Conservation (phyloP, 208 protist species). For the Borovskyia barvae region DNA sequence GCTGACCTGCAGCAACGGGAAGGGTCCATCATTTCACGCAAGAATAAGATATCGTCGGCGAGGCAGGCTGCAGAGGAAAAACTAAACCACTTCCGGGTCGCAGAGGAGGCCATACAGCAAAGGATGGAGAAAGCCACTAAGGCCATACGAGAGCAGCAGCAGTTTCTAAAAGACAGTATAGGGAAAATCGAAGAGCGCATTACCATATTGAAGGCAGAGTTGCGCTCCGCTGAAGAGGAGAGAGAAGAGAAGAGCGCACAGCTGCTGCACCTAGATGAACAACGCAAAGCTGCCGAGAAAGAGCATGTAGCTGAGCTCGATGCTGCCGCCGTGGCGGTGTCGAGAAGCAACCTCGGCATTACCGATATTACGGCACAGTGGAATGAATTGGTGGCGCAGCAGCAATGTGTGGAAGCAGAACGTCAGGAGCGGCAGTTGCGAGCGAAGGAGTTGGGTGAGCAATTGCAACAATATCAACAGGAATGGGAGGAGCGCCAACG, state of each 20-base stretch:
- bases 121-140: slow-evolving; percentile 11
- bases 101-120: slow-evolving; percentile 5
- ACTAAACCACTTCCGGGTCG: not conserved
- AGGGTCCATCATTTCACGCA: not conserved
- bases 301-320: slow-evolving; percentile 1
- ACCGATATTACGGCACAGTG: not conserved
- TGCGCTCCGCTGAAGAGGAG: slow-evolving; percentile 25
- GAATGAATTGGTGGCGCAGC: not conserved
- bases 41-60: not conserved
- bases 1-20: slow-evolving; percentile 10
- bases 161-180: slow-evolving; percentile 13
- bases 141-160: slow-evolving; percentile 4
- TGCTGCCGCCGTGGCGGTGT: slow-evolving; percentile 1
- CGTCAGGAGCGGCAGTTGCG: not conserved
- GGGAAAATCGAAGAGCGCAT: slow-evolving; percentile 1
- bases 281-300: not conserved
- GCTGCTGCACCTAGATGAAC: slow-evolving; percentile 1
- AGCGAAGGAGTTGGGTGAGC: not conserved
- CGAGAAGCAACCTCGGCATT: not conserved
- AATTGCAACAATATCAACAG: not conserved
- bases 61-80: not conserved
- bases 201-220: slow-evolving; percentile 22
- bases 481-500: slow-evolving; percentile 3
- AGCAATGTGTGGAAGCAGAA: not conserved
- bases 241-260: slow-evolving; percentile 1